phyloP scores from a whole-genome alignment of 345 rosid species.

The Crucihimalaya himalaica region DNA sequence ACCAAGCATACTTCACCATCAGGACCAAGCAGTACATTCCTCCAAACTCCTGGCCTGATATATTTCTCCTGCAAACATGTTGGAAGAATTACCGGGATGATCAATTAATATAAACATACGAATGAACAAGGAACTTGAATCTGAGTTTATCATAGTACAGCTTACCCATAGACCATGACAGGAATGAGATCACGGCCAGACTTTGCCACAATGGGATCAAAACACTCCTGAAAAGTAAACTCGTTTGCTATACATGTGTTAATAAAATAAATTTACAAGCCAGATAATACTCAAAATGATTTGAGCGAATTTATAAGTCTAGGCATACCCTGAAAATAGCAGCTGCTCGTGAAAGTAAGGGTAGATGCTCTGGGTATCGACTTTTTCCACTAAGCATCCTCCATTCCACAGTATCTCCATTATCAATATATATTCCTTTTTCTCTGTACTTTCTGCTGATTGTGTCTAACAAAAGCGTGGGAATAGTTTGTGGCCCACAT shows the following conservation, averaged over 20 bases:
- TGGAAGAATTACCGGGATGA: neutral
- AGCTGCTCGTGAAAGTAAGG: conserved; percentile 65
- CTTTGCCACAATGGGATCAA: conserved; percentile 80
- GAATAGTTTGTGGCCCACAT: conserved; percentile 52
- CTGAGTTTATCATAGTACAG: neutral
- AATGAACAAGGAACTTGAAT: neutral
- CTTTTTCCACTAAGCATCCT: conserved; percentile 66
- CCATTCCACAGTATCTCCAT: conserved; percentile 55
- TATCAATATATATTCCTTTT: conserved; percentile 55
- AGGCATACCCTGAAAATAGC: conserved; percentile 75
- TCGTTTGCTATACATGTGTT: conserved; percentile 2
- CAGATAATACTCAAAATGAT: neutral
- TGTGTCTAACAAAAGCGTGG: conserved; percentile 46
- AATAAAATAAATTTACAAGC: conserved; percentile 11
- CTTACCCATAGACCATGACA: conserved; percentile 89
- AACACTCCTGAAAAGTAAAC: conserved; percentile 67
- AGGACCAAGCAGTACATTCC: conserved; percentile 76
- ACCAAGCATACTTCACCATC: conserved; percentile 58
- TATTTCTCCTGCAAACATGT: conserved; percentile 63
- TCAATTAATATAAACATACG: conserved; percentile 11
- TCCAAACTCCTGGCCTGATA: conserved; percentile 88
- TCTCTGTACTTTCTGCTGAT: conserved; percentile 60
- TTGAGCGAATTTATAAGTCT: conserved; percentile 5
- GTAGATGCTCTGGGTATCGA: conserved; percentile 31
- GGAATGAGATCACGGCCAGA: conserved; percentile 83